Conservation (phyloP, 495 filamentous ascomycete species). For the Penicillium daleae region DNA sequence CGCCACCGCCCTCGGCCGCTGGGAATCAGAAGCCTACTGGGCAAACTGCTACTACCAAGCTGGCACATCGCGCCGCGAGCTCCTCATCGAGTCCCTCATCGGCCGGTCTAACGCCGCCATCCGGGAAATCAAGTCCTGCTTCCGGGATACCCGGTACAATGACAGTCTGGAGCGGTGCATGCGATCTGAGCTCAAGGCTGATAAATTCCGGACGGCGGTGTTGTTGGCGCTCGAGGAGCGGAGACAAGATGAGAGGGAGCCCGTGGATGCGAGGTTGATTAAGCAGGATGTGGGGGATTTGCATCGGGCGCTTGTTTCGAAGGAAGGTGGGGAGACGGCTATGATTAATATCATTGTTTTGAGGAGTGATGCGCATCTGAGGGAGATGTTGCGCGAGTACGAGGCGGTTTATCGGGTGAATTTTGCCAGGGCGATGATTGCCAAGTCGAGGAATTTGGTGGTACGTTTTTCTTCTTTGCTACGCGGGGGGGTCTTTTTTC, state of each 20-base stretch:
- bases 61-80: constrained; percentile 77
- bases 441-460: constrained; percentile 86
- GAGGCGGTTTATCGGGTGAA: constrained; percentile 71
- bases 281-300: constrained; percentile 74
- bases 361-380: constrained; percentile 77
- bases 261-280: constrained; percentile 58
- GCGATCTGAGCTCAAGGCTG: constrained; percentile 86
- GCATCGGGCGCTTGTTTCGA: constrained; percentile 66
- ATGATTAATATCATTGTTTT: constrained; percentile 88
- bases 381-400: constrained; percentile 77
- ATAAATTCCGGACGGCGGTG: constrained; percentile 93
- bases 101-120: constrained; percentile 87
- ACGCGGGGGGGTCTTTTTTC: no score
- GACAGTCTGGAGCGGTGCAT: constrained; percentile 84
- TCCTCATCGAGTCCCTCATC: constrained; percentile 92
- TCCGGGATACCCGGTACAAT: constrained; percentile 89
- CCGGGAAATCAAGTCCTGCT: constrained; percentile 86
- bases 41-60: constrained; percentile 98
- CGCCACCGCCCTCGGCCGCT: constrained; percentile 84
- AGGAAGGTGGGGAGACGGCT: constrained; percentile 83
- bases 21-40: constrained; percentile 96
- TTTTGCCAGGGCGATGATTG: constrained; percentile 84
- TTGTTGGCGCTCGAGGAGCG: constrained; percentile 79
- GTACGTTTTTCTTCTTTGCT: constrained; percentile 56
- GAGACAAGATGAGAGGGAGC: constrained; percentile 76